Conservation (phyloP, 495 filamentous ascomycete species). For the Amphirosellinia nigrospora region DNA sequence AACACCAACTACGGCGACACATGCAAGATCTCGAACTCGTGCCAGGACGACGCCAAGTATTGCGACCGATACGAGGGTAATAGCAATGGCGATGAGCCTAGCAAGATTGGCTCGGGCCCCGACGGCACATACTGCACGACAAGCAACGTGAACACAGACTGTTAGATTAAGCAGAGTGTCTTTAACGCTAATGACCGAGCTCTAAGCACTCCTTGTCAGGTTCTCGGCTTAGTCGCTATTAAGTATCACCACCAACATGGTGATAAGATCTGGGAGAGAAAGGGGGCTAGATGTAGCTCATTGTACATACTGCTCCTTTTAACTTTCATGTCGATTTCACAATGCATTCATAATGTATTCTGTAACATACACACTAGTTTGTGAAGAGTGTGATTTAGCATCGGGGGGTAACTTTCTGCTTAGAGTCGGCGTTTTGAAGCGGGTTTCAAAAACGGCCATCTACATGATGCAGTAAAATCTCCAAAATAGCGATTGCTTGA, state of each 20-base stretch:
- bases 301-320: slow-evolving; percentile 1
- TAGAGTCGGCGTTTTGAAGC: not conserved
- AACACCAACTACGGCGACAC: slow-evolving; percentile 59
- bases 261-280: not conserved
- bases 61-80: slow-evolving; percentile 34
- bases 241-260: not conserved
- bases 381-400: not conserved
- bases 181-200: not conserved
- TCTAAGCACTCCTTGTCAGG: not conserved
- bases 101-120: slow-evolving; percentile 35
- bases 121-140: slow-evolving; percentile 31
- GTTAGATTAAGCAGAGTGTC: not conserved
- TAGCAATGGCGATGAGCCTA: slow-evolving; percentile 36
- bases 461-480: not conserved
- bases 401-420: not conserved
- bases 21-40: slow-evolving; percentile 37
- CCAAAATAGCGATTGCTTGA: too few species aligned
- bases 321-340: not conserved
- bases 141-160: not conserved
- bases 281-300: not conserved
- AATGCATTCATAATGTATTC: not conserved
- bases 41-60: slow-evolving; percentile 15
- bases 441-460: too few species aligned
- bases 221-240: not conserved
- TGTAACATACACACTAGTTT: not conserved